Base-by-base conservation (phyloP, 2,329 filamentous ascomycete species). In the Triangularia verruculosa region DNA sequence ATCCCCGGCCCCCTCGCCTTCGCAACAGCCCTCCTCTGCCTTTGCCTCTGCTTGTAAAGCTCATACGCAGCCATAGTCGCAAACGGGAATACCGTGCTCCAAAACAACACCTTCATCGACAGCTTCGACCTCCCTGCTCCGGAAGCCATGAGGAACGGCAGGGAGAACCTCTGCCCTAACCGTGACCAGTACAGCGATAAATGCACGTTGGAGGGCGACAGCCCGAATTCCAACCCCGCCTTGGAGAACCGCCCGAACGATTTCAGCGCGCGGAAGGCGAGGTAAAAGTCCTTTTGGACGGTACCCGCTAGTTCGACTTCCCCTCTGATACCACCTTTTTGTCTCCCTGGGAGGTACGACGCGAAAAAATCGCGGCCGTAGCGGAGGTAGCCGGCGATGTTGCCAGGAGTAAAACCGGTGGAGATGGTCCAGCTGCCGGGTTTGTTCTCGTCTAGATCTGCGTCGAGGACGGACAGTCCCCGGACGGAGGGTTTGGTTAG, bases 141-240 rank as follows among this genome's bases (percentile, higher is more conserved):
- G 22, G 74, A 72, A 6, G 77, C 74, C 32, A 81, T 68, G 28
- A 81, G 68, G 25, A 83, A 66, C 1, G 81, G 81, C 25, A 83
- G 57, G 63, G 74, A 76, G 67, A 83, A 70, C 15, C 78, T 75
- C 68, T 81, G 80, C 25, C 75, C 75, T 25, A 80, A 75, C 1
- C 78, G 76, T 1, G 80, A 80, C 78, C 79, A 81, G 72, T 82
- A 80, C 1, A 80, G 70, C 9, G 79, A 81, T 53, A 82, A 63
- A 62, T 81, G 76, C n/a, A 82, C 66, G 61, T 74, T 77, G 65
- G 74, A 74, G 2, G 73, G 72, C 58, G 76, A 77, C 34, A 82
- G 67, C 15, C 77, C 78, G 12, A 82, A 66, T 62, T 83, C 80
- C 32, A 83, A 70, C 11, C 80, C 80, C 15, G 80, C 65, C 51